phyloP scores from a whole-genome alignment of 441 rosid species.

The Gossypium lobatum region DNA sequence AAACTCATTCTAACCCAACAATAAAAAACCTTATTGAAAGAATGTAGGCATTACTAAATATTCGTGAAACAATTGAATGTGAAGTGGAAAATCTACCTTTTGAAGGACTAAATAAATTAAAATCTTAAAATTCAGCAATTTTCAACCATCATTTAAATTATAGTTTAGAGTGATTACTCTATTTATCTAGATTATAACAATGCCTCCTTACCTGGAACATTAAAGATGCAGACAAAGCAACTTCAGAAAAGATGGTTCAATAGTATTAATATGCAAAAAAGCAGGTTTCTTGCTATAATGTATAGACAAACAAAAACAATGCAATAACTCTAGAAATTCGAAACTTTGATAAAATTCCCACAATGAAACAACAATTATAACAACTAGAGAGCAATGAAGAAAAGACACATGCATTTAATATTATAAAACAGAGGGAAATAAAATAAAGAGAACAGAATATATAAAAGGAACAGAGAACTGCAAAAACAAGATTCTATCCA shows the following conservation, averaged over 20 bases:
- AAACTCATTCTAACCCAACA: constrained; percentile 5
- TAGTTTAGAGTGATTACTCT: constrained; percentile 4
- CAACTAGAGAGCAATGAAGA: neutral
- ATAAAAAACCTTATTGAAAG: neutral
- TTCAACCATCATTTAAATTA: constrained; percentile 6
- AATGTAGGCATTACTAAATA: neutral
- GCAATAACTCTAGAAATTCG: neutral
- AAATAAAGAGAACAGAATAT: neutral
- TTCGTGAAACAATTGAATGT: neutral
- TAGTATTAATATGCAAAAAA: neutral
- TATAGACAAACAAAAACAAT: constrained; percentile 1
- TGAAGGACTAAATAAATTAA: neutral
- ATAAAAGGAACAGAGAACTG: neutral
- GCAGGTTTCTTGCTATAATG: neutral
- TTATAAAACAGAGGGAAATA: neutral
- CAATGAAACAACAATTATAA: neutral
- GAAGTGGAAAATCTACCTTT: neutral
- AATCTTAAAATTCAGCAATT: constrained; percentile 4
- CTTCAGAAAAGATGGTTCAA: constrained; percentile 2
- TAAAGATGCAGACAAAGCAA: neutral
- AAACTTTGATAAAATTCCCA: neutral
- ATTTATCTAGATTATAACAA: constrained; percentile 3
- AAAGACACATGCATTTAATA: neutral
- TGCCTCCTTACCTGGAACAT: neutral
- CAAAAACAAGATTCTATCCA: neutral